A percentile compares a stretch with the other conserved stretches of the same genome.
Conservation (phyloP, 2,329 filamentous ascomycete genomes). For the Teratosphaeriaceae sp. region DNA sequence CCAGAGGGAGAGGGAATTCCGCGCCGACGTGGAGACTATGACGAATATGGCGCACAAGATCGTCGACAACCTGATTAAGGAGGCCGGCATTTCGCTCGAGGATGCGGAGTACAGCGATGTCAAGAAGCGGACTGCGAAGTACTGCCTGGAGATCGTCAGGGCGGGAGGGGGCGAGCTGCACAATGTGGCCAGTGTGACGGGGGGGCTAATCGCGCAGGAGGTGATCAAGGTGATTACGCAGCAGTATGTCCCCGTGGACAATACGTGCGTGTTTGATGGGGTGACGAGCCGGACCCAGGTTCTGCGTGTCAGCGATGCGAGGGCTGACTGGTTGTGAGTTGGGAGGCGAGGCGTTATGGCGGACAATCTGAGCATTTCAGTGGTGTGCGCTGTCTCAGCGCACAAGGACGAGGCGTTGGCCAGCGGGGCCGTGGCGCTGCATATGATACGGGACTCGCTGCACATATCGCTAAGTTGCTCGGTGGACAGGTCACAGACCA, state of each 20-base stretch:
- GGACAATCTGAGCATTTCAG: no score
- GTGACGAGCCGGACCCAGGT: constrained; percentile 46
- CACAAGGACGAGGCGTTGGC: no score
- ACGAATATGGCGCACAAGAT: constrained; percentile 38
- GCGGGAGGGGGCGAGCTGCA: constrained; percentile 82
- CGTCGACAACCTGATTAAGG: constrained; percentile 36
- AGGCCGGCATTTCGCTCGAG: constrained; percentile 34
- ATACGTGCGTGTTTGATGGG: constrained; percentile 58
- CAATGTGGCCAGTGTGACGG: constrained; percentile 80
- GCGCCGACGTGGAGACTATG: constrained; percentile 33
- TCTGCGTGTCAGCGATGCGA: constrained; percentile 14
- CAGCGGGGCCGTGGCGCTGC: no score
- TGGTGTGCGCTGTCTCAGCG: no score
- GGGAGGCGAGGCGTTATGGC: no score
- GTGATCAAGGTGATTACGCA: constrained; percentile 80
- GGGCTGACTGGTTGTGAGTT: no score
- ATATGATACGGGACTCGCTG: no score
- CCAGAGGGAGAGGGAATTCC: constrained; percentile 24
- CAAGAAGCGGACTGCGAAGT: constrained; percentile 30
- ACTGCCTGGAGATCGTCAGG: constrained; percentile 50
- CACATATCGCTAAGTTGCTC: no score
- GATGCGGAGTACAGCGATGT: constrained; percentile 35
- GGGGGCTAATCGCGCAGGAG: constrained; percentile 94
- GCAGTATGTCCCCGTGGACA: constrained; percentile 59
- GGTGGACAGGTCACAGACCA: no score